Evolutionary conservation across 208 protist species (phyloP), one percentile per base, ranked within the genome.

Genomic region (Acanthamoeba royreba): DNA sequence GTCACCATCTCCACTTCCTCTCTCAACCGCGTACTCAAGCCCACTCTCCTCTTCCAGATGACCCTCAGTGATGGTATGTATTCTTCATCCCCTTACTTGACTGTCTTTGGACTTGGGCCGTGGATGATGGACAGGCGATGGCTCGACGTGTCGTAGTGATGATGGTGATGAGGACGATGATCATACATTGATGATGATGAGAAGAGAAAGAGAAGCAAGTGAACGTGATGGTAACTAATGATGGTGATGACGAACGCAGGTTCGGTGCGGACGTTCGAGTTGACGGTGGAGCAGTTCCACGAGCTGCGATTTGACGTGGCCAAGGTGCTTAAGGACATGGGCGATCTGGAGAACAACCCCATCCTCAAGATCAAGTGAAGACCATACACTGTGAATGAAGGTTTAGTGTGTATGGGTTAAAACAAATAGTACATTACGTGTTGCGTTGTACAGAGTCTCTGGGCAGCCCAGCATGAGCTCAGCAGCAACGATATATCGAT

Each of bases 291-390:
- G 66, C 47, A 95, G 87, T 95, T 95, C 87, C 94, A 95, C 46
- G 66, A 95, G 63, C 31, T 95, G 47, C 94, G 94, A 45, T 95
- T 93, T 38, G 74, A 95, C 33, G 94, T 95, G 35, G 94, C 94
- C 13, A 58, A 49, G 40, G 92, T 94, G 49, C 91, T 95, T 4
- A 95, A 95, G 46, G 94, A 95, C 38, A 94, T 95, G 83, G 69
- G 83, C 40, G 87, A 95, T 19, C 42, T 95, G 17, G 89, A 94
- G 35, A 72, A 94, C 49, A 63, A 93, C 13, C 94, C 87, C 35
- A 95, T 95, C 22, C 55, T 95, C 28, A 95, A 95, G 35, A 94
- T 95, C 77, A 92, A 94, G 58, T 81, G 33, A 90, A 25, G 49
- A 55, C 13, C 19, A 19, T 9, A 9, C 13, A 55, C 49, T 55